Evolutionary conservation across 257 asterid genomes (phyloP), one percentile per base, ranked within the genome.

Genomic region (Nemophila menziesii): DNA sequence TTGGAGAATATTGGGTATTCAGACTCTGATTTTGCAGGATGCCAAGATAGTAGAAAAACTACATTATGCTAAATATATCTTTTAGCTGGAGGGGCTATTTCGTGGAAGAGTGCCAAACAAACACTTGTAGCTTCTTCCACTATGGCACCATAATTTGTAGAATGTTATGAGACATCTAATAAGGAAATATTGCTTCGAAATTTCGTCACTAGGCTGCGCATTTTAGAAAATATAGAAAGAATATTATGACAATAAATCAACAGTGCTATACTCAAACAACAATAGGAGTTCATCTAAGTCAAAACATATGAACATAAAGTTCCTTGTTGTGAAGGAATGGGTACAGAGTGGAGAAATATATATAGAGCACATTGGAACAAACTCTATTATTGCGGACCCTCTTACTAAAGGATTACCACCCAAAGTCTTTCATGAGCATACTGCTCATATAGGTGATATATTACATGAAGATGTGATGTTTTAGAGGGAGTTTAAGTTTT

Each of bases 321-420:
- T 44, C 8, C 29, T 44, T 2, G 14, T 13, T 19, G 33, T 44
- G 12, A 44, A 44, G 17, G 16, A 23, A 10, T 2, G 43, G 17
- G 19, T 39, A 4, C 43, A 39, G 7, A 39, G 19, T 14, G 19
- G 19, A 3, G 3, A 16, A 8, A n/a, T 44, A 5, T 20, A 29
- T 1, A 20, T 44, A 20, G 49, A 20, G 14, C 49, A 20, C n/a
- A 44, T 44, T 5, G 16, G 49, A 12, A 44, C 49, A 21, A 23
- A 44, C n/a, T 23, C 16, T 11, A 44, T 44, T 29, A 2, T 44
- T n/a, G 49, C 16, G 33, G 33, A 44, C n/a, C 49, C 49, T 11
- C 16, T 44, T 5, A 44, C 49, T 20, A 44, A 43, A n/a, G 49
- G 29, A 20, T 44, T 44, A 11, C 5, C 29, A 8, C 33, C 33